Percentiles rank a stretch among this genome's conserved stretches.
These are phyloP conservation scores for Bipolaris victoriae DNA, from an alignment of 2,329 filamentous ascomycete species.

Conservation along the genomic window DNA sequence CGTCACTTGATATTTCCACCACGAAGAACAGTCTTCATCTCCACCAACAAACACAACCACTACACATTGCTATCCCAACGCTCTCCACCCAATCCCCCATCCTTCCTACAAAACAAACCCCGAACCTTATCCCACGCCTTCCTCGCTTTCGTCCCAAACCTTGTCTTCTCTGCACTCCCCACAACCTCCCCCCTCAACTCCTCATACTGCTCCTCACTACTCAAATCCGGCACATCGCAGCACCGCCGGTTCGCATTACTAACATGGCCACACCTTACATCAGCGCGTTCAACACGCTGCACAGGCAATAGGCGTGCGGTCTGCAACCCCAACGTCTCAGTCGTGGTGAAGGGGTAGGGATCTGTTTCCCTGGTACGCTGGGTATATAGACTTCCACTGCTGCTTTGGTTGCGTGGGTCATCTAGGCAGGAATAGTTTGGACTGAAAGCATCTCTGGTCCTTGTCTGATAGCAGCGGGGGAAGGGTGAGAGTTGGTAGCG, in stretches of 20 bases:
- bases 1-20: no score
- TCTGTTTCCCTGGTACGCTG: background rate
- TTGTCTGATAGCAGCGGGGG: background rate
- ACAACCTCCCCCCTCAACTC: background rate
- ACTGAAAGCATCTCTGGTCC: background rate
- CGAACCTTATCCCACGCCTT: conserved; percentile 1
- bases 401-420: background rate
- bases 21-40: no score
- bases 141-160: background rate
- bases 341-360: background rate
- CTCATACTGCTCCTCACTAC: background rate
- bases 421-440: no score
- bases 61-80: background rate
- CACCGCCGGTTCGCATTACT: background rate
- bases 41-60: background rate
- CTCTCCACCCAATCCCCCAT: background rate
- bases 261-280: background rate
- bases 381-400: background rate
- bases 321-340: background rate
- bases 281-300: background rate
- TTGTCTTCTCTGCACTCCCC: background rate
- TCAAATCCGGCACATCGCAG: no score
- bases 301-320: background rate
- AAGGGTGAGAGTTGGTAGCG: background rate
- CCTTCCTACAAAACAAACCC: background rate